These are phyloP conservation scores for Sodiomyces alkalinus DNA, from an alignment of 2,329 filamentous ascomycete species.

Conservation along the genomic window DNA sequence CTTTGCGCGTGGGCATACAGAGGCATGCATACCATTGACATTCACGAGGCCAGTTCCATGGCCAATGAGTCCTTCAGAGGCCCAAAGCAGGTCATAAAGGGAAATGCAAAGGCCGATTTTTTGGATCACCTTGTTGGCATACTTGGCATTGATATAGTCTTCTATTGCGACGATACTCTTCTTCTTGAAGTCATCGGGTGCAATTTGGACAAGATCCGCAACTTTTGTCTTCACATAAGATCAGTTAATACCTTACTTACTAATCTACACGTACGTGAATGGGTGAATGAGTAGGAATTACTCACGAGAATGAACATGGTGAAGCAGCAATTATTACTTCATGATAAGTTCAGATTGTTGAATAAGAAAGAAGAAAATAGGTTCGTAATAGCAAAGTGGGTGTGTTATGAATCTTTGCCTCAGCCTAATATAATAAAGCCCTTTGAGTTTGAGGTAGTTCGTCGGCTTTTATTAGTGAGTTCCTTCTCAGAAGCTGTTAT, in stretches of 20 bases:
- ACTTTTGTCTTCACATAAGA: constrained; percentile 98
- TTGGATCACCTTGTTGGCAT: constrained; percentile 89
- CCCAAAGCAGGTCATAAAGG: constrained; percentile 78
- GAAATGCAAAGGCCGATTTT: constrained; percentile 89
- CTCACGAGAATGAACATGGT: constrained; percentile 39
- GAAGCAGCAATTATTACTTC: no score
- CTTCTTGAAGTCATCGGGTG: constrained; percentile 76
- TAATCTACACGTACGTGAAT: no score
- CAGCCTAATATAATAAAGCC: no score
- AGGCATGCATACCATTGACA: constrained; percentile 61
- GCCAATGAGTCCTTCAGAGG: constrained; percentile 86
- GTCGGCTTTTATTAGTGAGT: no score
- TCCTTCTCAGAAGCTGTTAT: no score
- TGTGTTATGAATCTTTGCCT: no score
- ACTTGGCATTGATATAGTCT: constrained; percentile 94
- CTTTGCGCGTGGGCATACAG: background rate
- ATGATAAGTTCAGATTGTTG: no score
- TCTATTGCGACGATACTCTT: constrained; percentile 73
- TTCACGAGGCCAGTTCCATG: constrained; percentile 87
- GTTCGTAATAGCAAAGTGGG: no score
- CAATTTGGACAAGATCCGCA: constrained; percentile 86
- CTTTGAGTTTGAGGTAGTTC: no score
- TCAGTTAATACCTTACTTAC: no score
- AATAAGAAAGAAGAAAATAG: background rate
- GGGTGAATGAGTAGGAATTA: background rate